A percentile compares a stretch with the other conserved stretches of the same genome.
These are phyloP conservation scores for Aspergillus japonicus DNA, from an alignment of 2,329 filamentous ascomycete genomes.

Conservation along the genomic window DNA sequence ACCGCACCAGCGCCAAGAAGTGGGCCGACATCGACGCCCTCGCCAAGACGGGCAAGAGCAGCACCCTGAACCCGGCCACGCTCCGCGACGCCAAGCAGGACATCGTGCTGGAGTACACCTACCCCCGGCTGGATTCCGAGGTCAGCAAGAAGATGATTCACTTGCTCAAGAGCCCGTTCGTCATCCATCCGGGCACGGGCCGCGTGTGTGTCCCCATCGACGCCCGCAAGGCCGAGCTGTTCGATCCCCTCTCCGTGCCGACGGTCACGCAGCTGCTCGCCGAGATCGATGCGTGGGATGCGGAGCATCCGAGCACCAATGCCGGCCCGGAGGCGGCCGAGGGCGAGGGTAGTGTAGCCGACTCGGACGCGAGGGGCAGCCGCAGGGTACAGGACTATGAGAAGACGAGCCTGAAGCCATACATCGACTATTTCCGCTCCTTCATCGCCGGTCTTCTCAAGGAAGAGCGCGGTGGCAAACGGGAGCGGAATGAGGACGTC, in stretches of 20 bases:
- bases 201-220: conserved; percentile 96
- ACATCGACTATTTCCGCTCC: conserved; percentile 81
- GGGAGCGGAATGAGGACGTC: conserved; percentile 52
- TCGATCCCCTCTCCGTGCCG: conserved; percentile 85
- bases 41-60: conserved; percentile 72
- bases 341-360: conserved; percentile 36
- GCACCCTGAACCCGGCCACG: conserved; percentile 68
- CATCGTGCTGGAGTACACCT: conserved; percentile 95
- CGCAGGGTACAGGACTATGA: conserved; percentile 78
- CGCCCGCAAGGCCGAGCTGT: conserved; percentile 67
- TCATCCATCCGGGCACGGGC: conserved; percentile 91
- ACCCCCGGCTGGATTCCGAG: conserved; percentile 92
- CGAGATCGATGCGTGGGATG: conserved; percentile 82
- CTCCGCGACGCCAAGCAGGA: conserved; percentile 91
- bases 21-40: conserved; percentile 92
- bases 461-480: conserved; percentile 61
- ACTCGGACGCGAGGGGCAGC: conserved; percentile 34
- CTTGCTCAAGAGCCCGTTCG: conserved; percentile 94
- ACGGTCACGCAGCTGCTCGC: conserved; percentile 77
- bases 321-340: conserved; percentile 45
- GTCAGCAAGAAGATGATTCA: conserved; percentile 98
- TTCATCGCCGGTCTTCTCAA: conserved; percentile 79
- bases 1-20: conserved; percentile 73
- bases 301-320: conserved; percentile 26
- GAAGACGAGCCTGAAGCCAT: conserved; percentile 92